A percentile compares a stretch with the other conserved stretches of the same genome.
These are phyloP conservation scores for Xylariaceae sp. DNA, from an alignment of 2,329 filamentous ascomycete genomes.

Conservation along the genomic window DNA sequence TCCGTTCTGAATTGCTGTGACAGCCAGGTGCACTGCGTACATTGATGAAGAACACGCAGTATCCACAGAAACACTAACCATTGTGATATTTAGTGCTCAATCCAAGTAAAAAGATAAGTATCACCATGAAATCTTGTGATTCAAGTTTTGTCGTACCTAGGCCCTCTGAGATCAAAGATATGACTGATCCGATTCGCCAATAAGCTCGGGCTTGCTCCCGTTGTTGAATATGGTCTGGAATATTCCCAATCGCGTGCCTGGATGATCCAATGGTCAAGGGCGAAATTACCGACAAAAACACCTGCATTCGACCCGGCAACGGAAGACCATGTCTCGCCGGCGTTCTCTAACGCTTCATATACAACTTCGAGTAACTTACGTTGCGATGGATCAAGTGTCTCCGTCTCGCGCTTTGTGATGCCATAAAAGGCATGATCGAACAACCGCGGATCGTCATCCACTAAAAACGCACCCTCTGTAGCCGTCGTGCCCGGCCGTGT, in stretches of 20 bases:
- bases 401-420: constrained; percentile 23
- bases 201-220: constrained; percentile 35
- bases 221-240: constrained; percentile 33
- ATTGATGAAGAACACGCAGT: constrained; percentile 43
- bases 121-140: constrained; percentile 11
- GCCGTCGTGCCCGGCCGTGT: constrained; percentile 10
- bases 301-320: constrained; percentile 24
- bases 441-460: constrained; percentile 27
- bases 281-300: constrained; percentile 39
- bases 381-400: constrained; percentile 42
- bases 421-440: constrained; percentile 27
- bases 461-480: constrained; percentile 36
- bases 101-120: not conserved
- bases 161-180: constrained; percentile 40
- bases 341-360: constrained; percentile 40
- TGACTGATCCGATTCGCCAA: constrained; percentile 42
- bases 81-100: constrained; percentile 21
- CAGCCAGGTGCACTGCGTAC: constrained; percentile 32
- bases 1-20: constrained; percentile 15
- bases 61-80: no score
- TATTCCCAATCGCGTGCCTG: constrained; percentile 34
- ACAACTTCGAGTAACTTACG: constrained; percentile 44
- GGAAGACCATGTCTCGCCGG: constrained; percentile 22
- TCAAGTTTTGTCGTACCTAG: constrained; percentile 28
- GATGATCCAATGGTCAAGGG: constrained; percentile 29